These are phyloP conservation scores for Sarcocystis neurona DNA, from an alignment of 169 alveolate species.

Conservation along the genomic window DNA sequence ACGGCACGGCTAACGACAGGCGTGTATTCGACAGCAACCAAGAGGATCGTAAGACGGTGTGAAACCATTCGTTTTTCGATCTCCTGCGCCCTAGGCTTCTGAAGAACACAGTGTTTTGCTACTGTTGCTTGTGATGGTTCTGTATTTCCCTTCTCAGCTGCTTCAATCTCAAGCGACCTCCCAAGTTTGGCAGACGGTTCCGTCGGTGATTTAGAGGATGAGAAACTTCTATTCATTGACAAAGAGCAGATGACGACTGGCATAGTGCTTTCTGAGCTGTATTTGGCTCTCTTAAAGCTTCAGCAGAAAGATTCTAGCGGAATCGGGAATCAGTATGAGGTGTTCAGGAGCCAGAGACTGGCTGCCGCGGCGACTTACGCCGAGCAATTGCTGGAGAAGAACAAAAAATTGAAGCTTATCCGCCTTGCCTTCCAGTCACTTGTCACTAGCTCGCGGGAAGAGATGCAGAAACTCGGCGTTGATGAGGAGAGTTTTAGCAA, in stretches of 20 bases:
- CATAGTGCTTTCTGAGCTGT: conserved; percentile 69
- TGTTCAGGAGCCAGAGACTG: conserved; percentile 59
- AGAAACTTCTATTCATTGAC: too few species aligned
- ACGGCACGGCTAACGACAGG: too few species aligned
- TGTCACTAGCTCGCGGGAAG: neutral
- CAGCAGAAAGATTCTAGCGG: conserved; percentile 65
- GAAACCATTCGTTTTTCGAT: too few species aligned
- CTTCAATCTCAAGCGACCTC: too few species aligned
- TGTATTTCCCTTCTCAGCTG: too few species aligned
- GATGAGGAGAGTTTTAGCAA: conserved; percentile 49
- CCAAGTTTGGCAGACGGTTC: too few species aligned
- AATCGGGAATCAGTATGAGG: conserved; percentile 67
- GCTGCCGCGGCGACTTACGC: conserved; percentile 40
- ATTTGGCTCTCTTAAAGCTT: conserved; percentile 69
- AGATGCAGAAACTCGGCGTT: conserved; percentile 9
- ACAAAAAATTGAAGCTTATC: conserved; percentile 63
- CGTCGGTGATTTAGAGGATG: too few species aligned
- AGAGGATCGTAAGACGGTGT: too few species aligned
- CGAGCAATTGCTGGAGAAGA: conserved; percentile 38
- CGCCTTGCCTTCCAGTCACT: conserved; percentile 38
- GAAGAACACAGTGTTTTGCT: too few species aligned
- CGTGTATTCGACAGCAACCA: too few species aligned
- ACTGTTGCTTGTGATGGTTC: too few species aligned
- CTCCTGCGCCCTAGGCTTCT: too few species aligned
- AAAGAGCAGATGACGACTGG: conserved; percentile 66